Evolutionary conservation across 306 rosid species (phyloP).

Genomic region (Prunus mongolica): DNA sequence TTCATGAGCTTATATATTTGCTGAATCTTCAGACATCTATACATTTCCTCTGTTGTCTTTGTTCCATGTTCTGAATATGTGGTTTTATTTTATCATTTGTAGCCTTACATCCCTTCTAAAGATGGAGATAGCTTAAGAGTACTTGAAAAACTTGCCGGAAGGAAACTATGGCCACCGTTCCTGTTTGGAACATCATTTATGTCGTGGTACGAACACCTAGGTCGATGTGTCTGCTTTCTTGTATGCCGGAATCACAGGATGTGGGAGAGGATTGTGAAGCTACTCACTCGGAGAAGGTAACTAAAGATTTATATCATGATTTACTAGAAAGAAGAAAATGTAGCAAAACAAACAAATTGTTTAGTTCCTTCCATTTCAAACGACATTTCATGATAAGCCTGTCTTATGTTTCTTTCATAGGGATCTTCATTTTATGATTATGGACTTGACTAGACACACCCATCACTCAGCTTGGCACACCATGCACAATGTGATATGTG

Average conservation of each 20-base stretch:
- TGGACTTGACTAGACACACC: slow-evolving; percentile 69
- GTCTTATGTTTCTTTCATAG: slow-evolving; percentile 19
- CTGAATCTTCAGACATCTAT: background rate
- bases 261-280: slow-evolving; percentile 58
- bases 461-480: slow-evolving; percentile 91
- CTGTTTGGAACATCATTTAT: slow-evolving; percentile 59
- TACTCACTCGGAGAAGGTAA: slow-evolving; percentile 53
- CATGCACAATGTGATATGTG: slow-evolving; percentile 87
- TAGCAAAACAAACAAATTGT: background rate
- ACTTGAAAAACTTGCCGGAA: slow-evolving; percentile 49
- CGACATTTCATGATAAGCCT: background rate
- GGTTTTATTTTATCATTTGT: slow-evolving; percentile 14
- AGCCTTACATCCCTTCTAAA: slow-evolving; percentile 69
- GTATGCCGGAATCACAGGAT: slow-evolving; percentile 69
- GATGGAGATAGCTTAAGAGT: slow-evolving; percentile 43
- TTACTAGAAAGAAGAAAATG: background rate
- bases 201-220: slow-evolving; percentile 90
- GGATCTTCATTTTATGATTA: slow-evolving; percentile 41
- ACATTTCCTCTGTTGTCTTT: background rate
- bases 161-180: slow-evolving; percentile 66
- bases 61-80: background rate
- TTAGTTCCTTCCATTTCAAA: background rate
- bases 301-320: background rate
- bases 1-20: background rate
- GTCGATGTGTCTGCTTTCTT: slow-evolving; percentile 65